Evolutionary conservation across 768 basidiomycete species (phyloP), one percentile per base, ranked within the genome.

Genomic region (Tricholoma hemisulphureum): DNA sequence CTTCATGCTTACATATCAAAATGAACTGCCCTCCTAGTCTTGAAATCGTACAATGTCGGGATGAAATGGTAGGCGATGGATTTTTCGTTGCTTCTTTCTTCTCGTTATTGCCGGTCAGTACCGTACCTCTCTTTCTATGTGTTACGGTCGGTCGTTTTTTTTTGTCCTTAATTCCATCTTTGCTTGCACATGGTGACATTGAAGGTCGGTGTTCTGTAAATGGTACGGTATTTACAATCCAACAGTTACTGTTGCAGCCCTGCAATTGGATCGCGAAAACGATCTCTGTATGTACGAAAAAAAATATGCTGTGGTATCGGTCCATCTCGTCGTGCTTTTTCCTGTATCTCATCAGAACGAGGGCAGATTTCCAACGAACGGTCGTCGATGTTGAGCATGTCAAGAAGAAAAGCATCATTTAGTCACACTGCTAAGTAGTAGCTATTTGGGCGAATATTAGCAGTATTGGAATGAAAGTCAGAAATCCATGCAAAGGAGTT

Each of bases 61-160:
- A 49, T 49, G 24, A 49, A 49, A 49, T 49, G 46, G 46, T 49
- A 49, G 46, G 46, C 46, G 46, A 28, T 49, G 26, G n/a, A 49
- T 49, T 10, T 29, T 49, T 29, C 9, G 11, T 45, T 45, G 18
- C 43, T 45, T 20, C 21, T 28, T 49, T 49, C 46, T n/a, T 48
- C 46, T 48, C 46, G 46, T 28, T 28, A 6, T 48, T 49, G 26
- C 46, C 46, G 46, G 46, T 49, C 46, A 49, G 46, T 49, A 49
- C 46, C 46, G 46, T 49, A 49, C 28, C 14, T 49, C 26, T 49
- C 23, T 49, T 49, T 14, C 20, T 29, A 29, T 49, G 46, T 49
- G 26, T 49, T 49, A 49, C 46, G 46, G 46, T 49, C 5, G 46
- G 46, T 49, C 46, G 43, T 49, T 49, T 49, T 48, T n/a, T 49